phyloP scores from a whole-genome alignment of 108 stramenopile species.

The Aurantiochytrium sp. region DNA sequence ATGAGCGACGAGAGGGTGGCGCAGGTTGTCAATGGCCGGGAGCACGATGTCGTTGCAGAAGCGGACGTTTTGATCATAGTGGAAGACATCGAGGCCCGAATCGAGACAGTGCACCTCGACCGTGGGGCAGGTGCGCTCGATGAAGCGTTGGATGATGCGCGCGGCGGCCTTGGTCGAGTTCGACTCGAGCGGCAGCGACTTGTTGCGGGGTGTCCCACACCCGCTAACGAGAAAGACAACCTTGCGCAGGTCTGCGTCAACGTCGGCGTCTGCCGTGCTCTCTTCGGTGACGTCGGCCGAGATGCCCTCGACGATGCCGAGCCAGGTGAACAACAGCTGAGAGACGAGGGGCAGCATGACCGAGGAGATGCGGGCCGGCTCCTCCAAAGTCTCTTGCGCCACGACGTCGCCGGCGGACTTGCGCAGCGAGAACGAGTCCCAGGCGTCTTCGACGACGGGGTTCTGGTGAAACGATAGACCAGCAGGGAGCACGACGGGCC shows the following conservation, averaged over 20 bases:
- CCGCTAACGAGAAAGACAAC: conserved; percentile 28
- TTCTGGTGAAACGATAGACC: neutral
- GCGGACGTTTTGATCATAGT: conserved; percentile 89
- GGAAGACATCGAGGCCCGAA: conserved; percentile 81
- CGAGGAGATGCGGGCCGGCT: neutral
- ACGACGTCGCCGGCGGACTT: neutral
- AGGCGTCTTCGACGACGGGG: neutral
- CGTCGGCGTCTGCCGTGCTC: neutral
- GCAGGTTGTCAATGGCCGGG: conserved; percentile 74
- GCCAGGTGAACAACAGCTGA: neutral
- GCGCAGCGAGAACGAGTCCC: neutral
- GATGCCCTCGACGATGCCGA: neutral
- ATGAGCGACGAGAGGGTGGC: conserved; percentile 70
- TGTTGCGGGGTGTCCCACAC: conserved; percentile 16
- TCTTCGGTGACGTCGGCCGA: no score
- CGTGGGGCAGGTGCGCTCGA: neutral
- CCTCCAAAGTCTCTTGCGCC: neutral
- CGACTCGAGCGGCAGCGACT: neutral
- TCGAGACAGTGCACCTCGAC: conserved; percentile 57
- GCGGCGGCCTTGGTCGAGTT: conserved; percentile 36
- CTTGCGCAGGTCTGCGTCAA: neutral
- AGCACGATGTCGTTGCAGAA: conserved; percentile 84
- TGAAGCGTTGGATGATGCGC: conserved; percentile 31
- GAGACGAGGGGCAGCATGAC: conserved; percentile 1
- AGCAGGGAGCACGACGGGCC: neutral